Evolutionary conservation across 371 early-diverging fungal genomes (phyloP).

Genomic region (Mortierella sp.): DNA sequence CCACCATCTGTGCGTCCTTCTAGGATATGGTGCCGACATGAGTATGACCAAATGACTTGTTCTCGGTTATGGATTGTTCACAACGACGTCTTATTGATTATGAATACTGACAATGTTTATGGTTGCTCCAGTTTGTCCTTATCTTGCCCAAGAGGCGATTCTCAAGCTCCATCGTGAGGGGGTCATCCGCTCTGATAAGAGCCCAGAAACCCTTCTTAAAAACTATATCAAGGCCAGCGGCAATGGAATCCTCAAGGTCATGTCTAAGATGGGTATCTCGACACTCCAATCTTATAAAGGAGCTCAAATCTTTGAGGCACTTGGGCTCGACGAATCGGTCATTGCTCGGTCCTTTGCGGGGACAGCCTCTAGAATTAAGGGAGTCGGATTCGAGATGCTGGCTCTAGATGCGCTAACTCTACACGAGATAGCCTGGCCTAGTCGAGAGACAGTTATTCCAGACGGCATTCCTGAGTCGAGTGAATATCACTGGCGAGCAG

Average conservation of each 20-base stretch:
- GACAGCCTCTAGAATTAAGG: slow-evolving; percentile 94
- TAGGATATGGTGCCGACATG: slow-evolving; percentile 96
- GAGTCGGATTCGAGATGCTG: slow-evolving; percentile 86
- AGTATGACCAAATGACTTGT: slow-evolving; percentile 55
- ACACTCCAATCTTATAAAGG: slow-evolving; percentile 96
- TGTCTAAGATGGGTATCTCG: slow-evolving; percentile 98
- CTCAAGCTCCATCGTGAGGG: slow-evolving; percentile 84
- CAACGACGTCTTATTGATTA: too few relatives aligned
- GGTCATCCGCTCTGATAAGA: slow-evolving; percentile 62
- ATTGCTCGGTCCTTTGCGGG: slow-evolving; percentile 89
- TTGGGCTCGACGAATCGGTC: slow-evolving; percentile 87
- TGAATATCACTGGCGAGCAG: slow-evolving; percentile 94
- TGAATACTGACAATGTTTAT: background rate
- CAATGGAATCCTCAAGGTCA: slow-evolving; percentile 93
- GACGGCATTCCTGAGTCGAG: slow-evolving; percentile 83
- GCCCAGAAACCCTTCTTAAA: slow-evolving; percentile 62
- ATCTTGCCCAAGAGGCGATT: slow-evolving; percentile 86
- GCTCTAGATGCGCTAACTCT: slow-evolving; percentile 86
- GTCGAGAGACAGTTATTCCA: slow-evolving; percentile 67
- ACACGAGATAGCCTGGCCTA: slow-evolving; percentile 85
- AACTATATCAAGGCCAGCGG: slow-evolving; percentile 86
- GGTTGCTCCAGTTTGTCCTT: slow-evolving; percentile 76
- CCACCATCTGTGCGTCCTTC: slow-evolving; percentile 92
- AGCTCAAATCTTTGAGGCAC: slow-evolving; percentile 95
- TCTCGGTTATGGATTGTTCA: slow-evolving; percentile 84